Conservation (phyloP, 768 basidiomycete species). For the Trametes cinnabarina region DNA sequence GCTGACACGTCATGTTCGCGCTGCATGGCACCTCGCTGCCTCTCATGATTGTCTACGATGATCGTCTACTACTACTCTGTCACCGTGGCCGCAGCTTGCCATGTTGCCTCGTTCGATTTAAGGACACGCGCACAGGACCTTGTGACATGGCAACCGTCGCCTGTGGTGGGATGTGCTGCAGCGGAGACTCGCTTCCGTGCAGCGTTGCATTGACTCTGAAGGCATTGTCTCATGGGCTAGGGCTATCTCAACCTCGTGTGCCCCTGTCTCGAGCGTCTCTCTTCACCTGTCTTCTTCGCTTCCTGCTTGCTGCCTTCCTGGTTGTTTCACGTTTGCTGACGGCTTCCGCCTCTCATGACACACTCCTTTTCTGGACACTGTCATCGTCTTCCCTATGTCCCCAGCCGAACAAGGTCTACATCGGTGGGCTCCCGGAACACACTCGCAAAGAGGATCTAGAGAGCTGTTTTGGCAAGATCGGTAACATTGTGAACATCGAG, state of each 20-base stretch:
- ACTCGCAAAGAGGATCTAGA: slow-evolving; percentile 83
- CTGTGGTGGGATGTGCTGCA: neutral
- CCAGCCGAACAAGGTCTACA: slow-evolving; percentile 94
- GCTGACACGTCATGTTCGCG: slow-evolving; percentile 7
- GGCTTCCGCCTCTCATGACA: slow-evolving; percentile 13
- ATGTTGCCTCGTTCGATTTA: slow-evolving; percentile 5
- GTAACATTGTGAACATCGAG: slow-evolving; percentile 71
- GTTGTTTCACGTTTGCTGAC: slow-evolving; percentile 15
- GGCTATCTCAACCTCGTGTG: neutral
- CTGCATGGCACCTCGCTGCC: neutral
- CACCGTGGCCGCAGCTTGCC: slow-evolving; percentile 17
- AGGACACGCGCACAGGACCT: neutral
- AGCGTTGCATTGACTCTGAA: slow-evolving; percentile 6
- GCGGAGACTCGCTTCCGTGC: neutral
- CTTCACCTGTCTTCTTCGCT: slow-evolving; percentile 4
- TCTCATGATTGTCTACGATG: neutral
- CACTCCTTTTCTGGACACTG: slow-evolving; percentile 34
- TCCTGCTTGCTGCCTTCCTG: slow-evolving; percentile 15
- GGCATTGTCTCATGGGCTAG: slow-evolving; percentile 6
- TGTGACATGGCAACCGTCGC: slow-evolving; percentile 18
- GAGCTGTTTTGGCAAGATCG: slow-evolving; percentile 85
- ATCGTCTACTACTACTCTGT: neutral
- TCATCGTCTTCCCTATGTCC: slow-evolving; percentile 53
- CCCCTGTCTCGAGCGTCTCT: slow-evolving; percentile 3
- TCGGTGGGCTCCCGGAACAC: slow-evolving; percentile 85